Evolutionary conservation across 2,329 filamentous ascomycete genomes (phyloP).

Genomic region (Xylaria multiplex): DNA sequence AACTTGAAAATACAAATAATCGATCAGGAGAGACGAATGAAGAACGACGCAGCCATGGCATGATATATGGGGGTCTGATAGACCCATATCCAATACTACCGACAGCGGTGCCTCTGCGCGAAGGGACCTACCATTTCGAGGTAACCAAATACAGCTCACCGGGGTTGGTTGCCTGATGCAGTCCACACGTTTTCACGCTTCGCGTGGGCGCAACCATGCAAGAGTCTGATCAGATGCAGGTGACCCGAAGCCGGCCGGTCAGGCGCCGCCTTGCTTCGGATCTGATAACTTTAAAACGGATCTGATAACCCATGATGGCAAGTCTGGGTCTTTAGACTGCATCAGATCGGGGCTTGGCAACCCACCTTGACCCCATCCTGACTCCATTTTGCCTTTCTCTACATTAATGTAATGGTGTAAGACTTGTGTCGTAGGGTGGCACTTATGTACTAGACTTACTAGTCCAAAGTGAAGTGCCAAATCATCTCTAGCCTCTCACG

Average conservation of each 20-base stretch:
- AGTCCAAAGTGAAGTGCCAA: constrained; percentile 16
- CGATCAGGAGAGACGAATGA: constrained; percentile 1
- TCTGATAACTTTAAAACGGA: constrained; percentile 49
- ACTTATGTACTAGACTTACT: constrained; percentile 2
- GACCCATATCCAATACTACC: constrained; percentile 25
- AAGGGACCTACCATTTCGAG: constrained; percentile 27
- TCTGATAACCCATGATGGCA: constrained; percentile 46
- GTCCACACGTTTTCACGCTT: constrained; percentile 4
- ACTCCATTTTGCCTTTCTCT: not conserved
- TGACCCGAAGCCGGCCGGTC: constrained; percentile 40
- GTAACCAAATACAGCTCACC: constrained; percentile 8
- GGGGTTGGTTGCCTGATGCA: constrained; percentile 11
- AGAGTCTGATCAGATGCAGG: constrained; percentile 18
- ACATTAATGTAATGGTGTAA: not conserved
- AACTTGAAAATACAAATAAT: constrained; percentile 1
- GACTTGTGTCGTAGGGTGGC: constrained; percentile 4
- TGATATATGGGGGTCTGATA: constrained; percentile 24
- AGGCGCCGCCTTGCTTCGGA: constrained; percentile 42
- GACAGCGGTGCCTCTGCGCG: constrained; percentile 20
- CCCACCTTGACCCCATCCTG: not conserved
- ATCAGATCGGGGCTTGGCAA: constrained; percentile 31
- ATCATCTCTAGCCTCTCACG: not conserved
- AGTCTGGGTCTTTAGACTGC: constrained; percentile 28
- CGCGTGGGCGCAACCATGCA: not conserved
- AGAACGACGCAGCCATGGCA: constrained; percentile 4